phyloP scores from a whole-genome alignment of 192 early-diverging fungal species.

The Rhizophagus prolifer region DNA sequence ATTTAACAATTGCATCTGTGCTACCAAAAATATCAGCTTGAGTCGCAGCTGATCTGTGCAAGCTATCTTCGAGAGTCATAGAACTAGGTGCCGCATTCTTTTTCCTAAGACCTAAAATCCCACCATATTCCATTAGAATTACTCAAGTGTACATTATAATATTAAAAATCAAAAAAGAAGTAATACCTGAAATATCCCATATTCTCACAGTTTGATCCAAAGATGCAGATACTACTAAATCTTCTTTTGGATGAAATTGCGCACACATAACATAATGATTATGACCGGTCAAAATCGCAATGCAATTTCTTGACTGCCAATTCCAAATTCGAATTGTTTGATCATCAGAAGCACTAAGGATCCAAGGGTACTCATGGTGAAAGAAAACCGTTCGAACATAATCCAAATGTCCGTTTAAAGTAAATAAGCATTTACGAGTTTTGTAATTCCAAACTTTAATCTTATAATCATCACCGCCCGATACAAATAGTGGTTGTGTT shows the following conservation, averaged over 20 bases:
- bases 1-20: constrained; percentile 96
- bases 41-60: constrained; percentile 47
- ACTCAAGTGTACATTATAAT: not conserved
- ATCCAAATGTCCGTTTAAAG: constrained; percentile 96
- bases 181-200: constrained; percentile 96
- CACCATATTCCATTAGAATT: not conserved
- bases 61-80: constrained; percentile 53
- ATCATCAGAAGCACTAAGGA: constrained; percentile 94
- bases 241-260: constrained; percentile 97
- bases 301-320: constrained; percentile 98
- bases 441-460: constrained; percentile 99
- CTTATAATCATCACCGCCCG: constrained; percentile 99
- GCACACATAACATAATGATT: constrained; percentile 99
- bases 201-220: constrained; percentile 97
- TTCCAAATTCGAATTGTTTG: constrained; percentile 99
- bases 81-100: constrained; percentile 74
- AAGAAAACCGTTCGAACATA: constrained; percentile 97
- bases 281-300: constrained; percentile 96
- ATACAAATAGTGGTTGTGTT: constrained; percentile 95
- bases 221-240: constrained; percentile 93
- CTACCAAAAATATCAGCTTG: constrained; percentile 96
- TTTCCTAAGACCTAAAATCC: constrained; percentile 64
- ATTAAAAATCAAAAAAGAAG: constrained; percentile 23
- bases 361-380: constrained; percentile 98
- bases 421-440: constrained; percentile 92